These are phyloP conservation scores for Cercophora scortea DNA, from an alignment of 495 filamentous ascomycete genomes.

Conservation along the genomic window DNA sequence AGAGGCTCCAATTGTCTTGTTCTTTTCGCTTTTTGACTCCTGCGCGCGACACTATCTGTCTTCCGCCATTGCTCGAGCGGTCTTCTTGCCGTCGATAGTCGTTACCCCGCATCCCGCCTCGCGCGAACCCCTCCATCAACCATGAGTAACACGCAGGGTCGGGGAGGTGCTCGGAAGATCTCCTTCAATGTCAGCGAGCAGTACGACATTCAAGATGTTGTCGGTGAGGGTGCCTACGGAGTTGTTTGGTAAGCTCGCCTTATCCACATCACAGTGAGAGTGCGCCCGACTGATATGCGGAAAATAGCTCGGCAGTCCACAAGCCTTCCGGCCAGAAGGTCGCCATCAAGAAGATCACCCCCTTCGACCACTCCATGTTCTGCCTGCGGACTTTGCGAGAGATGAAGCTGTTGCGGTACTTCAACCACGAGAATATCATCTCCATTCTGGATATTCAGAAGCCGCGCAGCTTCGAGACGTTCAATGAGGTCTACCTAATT, in stretches of 20 bases:
- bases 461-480: slow-evolving; percentile 88
- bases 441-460: slow-evolving; percentile 99
- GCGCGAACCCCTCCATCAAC: background rate
- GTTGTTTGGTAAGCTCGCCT: slow-evolving; percentile 79
- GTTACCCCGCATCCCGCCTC: slow-evolving; percentile 1
- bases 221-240: slow-evolving; percentile 97
- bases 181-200: slow-evolving; percentile 99
- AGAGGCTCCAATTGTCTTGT: too few relatives aligned
- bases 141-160: slow-evolving; percentile 24
- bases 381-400: slow-evolving; percentile 93
- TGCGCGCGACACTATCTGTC: background rate
- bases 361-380: slow-evolving; percentile 99
- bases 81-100: background rate
- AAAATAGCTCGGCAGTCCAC: slow-evolving; percentile 82
- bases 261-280: too few relatives aligned
- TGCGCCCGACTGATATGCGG: background rate
- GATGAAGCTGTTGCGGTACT: slow-evolving; percentile 98
- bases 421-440: slow-evolving; percentile 99
- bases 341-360: slow-evolving; percentile 99
- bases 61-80: background rate
- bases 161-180: slow-evolving; percentile 78
- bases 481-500: slow-evolving; percentile 98
- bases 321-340: slow-evolving; percentile 99
- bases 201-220: slow-evolving; percentile 99
- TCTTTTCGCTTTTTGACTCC: too few relatives aligned